Evolutionary conservation across 2,329 filamentous ascomycete species (phyloP), one percentile per base, ranked within the genome.

Genomic region (Fusarium setosum): DNA sequence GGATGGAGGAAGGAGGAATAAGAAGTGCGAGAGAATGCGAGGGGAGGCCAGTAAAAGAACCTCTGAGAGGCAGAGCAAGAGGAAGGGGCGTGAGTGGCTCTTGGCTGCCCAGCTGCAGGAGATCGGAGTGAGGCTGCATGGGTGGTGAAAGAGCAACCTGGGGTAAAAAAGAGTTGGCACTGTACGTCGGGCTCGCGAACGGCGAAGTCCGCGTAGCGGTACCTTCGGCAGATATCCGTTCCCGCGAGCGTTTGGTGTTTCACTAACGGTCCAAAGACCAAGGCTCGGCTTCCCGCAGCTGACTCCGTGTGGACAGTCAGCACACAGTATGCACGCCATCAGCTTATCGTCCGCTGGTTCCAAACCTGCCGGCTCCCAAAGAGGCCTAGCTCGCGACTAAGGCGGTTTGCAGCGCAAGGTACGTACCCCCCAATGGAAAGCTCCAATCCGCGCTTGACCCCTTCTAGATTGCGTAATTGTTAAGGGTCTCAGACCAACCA

Each of bases 31-130:
- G 51, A 65, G 57, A 49, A 68, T 67, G 65, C 59, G 68, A 73
- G 63, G 70, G 62, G 63, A 59, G 61, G 68, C 65, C 65, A 63
- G 70, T 68, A 68, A 67, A 70, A 72, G 68, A 71, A 65, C 59
- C 55, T 70, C 63, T 65, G 58, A 63, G 62, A 70, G 53, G 47
- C 67, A 68, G 59, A 69, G 68, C 55, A 63, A 56, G 67, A 61
- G 68, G 68, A 71, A 67, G 69, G 68, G 67, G 71, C 64, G 70
- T 67, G 67, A 72, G 69, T 73, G 71, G 67, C 65, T 70, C 70
- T 72, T 71, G 56, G 59, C 56, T 64, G n/a, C 24, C 35, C 59
- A 68, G 62, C 61, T 69, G 67, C 67, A 67, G 59, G 64, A 69
- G 67, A 69, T 69, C 67, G 61, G 65, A 65, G 67, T 68, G 67